Percentiles rank a stretch among this genome's conserved stretches.
These are phyloP conservation scores for Begonia loranthoides DNA, from an alignment of 306 rosid species.

Conservation along the genomic window DNA sequence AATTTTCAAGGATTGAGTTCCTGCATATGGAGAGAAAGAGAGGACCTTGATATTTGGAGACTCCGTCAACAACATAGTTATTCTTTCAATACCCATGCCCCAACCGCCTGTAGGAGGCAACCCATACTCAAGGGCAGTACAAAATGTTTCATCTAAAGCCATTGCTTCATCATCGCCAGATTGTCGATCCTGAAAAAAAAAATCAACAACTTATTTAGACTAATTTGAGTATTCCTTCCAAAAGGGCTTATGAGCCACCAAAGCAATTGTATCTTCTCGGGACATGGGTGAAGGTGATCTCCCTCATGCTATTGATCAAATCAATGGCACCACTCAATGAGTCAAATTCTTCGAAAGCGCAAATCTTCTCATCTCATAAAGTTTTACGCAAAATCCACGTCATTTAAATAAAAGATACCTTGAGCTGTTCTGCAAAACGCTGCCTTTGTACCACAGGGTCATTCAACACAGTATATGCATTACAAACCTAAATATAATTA, in stretches of 20 bases:
- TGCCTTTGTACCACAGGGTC: slow-evolving; percentile 89
- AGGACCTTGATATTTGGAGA: slow-evolving; percentile 86
- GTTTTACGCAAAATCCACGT: too few relatives aligned
- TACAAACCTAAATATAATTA: slow-evolving; percentile 42
- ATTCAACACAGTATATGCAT: slow-evolving; percentile 91
- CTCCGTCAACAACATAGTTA: slow-evolving; percentile 70
- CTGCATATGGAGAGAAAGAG: not conserved
- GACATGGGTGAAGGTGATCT: too few relatives aligned
- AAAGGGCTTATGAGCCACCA: not conserved
- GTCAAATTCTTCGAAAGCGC: too few relatives aligned
- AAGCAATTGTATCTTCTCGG: not conserved
- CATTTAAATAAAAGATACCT: slow-evolving; percentile 26
- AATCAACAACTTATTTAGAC: slow-evolving; percentile 4
- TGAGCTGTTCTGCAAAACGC: slow-evolving; percentile 84
- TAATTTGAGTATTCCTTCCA: not conserved
- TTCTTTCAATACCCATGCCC: slow-evolving; percentile 92
- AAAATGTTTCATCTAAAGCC: slow-evolving; percentile 83
- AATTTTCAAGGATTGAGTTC: not conserved
- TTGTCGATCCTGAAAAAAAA: slow-evolving; percentile 57
- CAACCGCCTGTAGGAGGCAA: slow-evolving; percentile 95
- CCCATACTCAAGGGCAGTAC: slow-evolving; percentile 88
- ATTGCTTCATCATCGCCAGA: slow-evolving; percentile 98
- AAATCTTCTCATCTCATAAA: too few relatives aligned
- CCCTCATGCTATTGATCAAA: too few relatives aligned
- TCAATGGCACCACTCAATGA: too few relatives aligned